Percentiles rank a stretch among this genome's conserved stretches.
These are phyloP conservation scores for Aspergillus sp. DNA, from an alignment of 2,329 filamentous ascomycete genomes.

Conservation along the genomic window DNA sequence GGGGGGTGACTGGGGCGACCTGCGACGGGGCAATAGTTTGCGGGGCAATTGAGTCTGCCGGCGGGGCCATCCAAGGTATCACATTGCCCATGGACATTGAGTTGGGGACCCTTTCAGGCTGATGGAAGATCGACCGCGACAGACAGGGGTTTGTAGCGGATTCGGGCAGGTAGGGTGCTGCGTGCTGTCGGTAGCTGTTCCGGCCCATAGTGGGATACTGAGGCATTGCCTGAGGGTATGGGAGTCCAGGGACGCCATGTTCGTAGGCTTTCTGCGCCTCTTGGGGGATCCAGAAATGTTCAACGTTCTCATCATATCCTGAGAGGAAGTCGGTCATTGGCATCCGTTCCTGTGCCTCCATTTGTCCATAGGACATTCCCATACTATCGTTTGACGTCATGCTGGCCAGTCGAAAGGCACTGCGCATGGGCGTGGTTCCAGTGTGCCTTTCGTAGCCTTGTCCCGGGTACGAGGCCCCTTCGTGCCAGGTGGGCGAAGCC, in stretches of 20 bases:
- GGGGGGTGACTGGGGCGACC: slow-evolving; percentile 39
- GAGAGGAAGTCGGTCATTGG: slow-evolving; percentile 39
- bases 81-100: slow-evolving; percentile 43
- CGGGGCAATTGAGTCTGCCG: slow-evolving; percentile 35
- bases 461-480: slow-evolving; percentile 29
- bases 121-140: slow-evolving; percentile 42
- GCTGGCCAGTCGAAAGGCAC: slow-evolving; percentile 39
- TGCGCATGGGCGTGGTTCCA: slow-evolving; percentile 36
- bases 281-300: slow-evolving; percentile 41
- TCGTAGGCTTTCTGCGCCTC: slow-evolving; percentile 41
- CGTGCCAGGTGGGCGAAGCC: slow-evolving; percentile 41
- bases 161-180: slow-evolving; percentile 38
- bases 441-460: slow-evolving; percentile 33
- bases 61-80: slow-evolving; percentile 37
- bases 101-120: slow-evolving; percentile 36
- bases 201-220: slow-evolving; percentile 40
- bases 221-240: slow-evolving; percentile 37
- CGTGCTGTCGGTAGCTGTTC: slow-evolving; percentile 36
- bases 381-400: slow-evolving; percentile 36
- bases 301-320: slow-evolving; percentile 40
- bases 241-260: slow-evolving; percentile 28
- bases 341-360: slow-evolving; percentile 39
- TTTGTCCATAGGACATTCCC: slow-evolving; percentile 33
- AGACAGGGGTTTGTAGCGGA: slow-evolving; percentile 42
- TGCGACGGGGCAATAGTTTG: slow-evolving; percentile 42